Percentiles rank a stretch among this genome's conserved stretches.
These are phyloP conservation scores for Brachypodium distachyon DNA, from an alignment of 202 grass and related monocot genomes.

Conservation along the genomic window DNA sequence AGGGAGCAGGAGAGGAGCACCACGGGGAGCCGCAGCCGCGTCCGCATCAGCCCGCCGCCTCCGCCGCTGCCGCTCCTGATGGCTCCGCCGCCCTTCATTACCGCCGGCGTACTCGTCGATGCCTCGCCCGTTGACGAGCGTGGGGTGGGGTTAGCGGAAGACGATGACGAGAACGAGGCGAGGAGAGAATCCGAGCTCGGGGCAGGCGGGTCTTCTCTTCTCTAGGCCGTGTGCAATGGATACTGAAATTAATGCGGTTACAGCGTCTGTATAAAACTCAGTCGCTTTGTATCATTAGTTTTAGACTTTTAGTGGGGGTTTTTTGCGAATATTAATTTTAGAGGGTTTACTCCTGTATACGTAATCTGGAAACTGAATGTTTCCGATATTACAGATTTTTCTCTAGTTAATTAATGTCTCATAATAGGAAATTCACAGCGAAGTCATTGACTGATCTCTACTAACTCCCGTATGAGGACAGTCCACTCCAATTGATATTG, in stretches of 20 bases:
- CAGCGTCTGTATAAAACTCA: too few relatives aligned
- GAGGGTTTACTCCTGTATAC: too few relatives aligned
- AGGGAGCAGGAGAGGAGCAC: slow-evolving; percentile 68
- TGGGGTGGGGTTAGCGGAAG: background rate
- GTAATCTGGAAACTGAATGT: too few relatives aligned
- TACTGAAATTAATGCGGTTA: background rate
- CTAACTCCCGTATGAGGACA: too few relatives aligned
- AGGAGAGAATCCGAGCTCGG: background rate
- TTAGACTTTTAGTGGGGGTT: too few relatives aligned
- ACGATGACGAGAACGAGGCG: background rate
- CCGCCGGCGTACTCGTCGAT: background rate
- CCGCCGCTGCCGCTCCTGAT: slow-evolving; percentile 2
- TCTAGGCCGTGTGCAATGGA: background rate
- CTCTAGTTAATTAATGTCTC: too few relatives aligned
- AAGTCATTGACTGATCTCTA: too few relatives aligned
- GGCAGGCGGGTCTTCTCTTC: slow-evolving; percentile 9
- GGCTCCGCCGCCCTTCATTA: slow-evolving; percentile 25
- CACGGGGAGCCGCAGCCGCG: slow-evolving; percentile 58
- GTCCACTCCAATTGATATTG: too few relatives aligned
- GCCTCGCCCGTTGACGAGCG: background rate
- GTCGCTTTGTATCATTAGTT: too few relatives aligned
- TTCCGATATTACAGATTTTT: too few relatives aligned
- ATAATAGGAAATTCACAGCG: too few relatives aligned
- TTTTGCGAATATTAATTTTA: too few relatives aligned
- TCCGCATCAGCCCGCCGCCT: slow-evolving; percentile 32